These are phyloP conservation scores for Agaricales sp. DNA, from an alignment of 1,284 basidiomycete species.

Conservation along the genomic window DNA sequence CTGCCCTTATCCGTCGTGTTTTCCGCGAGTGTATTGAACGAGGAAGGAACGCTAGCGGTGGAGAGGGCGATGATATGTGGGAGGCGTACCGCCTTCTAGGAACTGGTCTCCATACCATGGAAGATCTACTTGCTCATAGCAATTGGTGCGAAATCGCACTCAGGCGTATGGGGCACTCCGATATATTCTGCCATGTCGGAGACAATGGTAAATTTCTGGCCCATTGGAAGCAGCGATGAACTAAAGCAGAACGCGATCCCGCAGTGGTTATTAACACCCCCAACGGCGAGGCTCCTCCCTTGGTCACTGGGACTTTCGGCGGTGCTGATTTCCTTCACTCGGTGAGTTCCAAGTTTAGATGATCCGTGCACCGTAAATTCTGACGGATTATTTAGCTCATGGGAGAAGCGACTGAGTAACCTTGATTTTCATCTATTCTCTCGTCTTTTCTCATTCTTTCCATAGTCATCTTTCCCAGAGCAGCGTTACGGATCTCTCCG, in stretches of 20 bases:
- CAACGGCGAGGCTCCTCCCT: slow-evolving; percentile 61
- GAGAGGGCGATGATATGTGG: slow-evolving; percentile 50
- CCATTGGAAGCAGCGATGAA: no score
- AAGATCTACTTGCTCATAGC: slow-evolving; percentile 74
- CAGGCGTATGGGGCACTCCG: slow-evolving; percentile 58
- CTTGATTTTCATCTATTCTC: slow-evolving; percentile 3
- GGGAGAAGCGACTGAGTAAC: slow-evolving; percentile 50
- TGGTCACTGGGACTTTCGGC: slow-evolving; percentile 64
- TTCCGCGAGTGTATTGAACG: slow-evolving; percentile 54
- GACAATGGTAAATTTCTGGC: slow-evolving; percentile 38
- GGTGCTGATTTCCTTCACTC: slow-evolving; percentile 4
- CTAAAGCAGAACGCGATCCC: no score
- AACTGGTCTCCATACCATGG: slow-evolving; percentile 62
- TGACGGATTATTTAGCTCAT: neutral
- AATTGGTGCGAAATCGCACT: slow-evolving; percentile 73
- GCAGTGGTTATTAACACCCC: slow-evolving; percentile 56
- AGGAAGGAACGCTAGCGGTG: slow-evolving; percentile 44
- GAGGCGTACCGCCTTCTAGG: slow-evolving; percentile 68
- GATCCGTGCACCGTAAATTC: neutral
- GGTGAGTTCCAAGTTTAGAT: neutral
- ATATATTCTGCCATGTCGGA: slow-evolving; percentile 85
- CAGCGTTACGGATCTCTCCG: slow-evolving; percentile 71
- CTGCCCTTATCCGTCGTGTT: slow-evolving; percentile 61
- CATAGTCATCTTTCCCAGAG: slow-evolving; percentile 55
- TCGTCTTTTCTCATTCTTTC: slow-evolving; percentile 4